phyloP scores from a whole-genome alignment of 192 early-diverging fungal species.

The Dimargaris cristalligena region DNA sequence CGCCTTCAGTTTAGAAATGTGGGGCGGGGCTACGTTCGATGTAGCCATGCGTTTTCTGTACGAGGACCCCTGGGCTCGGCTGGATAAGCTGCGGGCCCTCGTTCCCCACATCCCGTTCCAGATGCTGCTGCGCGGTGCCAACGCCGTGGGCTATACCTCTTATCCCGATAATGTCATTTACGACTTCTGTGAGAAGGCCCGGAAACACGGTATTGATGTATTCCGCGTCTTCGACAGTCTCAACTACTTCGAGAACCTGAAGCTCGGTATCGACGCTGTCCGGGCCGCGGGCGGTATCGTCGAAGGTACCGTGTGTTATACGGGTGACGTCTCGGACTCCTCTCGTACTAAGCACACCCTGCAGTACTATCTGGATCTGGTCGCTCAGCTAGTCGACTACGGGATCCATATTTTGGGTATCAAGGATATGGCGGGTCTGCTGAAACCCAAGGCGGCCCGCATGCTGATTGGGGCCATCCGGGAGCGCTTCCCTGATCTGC shows the following conservation, averaged over 20 bases:
- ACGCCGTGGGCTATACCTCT: constrained; percentile 92
- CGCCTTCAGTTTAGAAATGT: constrained; percentile 87
- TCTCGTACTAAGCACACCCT: constrained; percentile 69
- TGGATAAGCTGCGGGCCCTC: constrained; percentile 61
- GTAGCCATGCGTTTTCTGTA: constrained; percentile 91
- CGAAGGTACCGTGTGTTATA: constrained; percentile 84
- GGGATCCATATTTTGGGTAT: constrained; percentile 87
- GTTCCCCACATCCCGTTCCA: constrained; percentile 97
- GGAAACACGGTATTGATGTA: constrained; percentile 77
- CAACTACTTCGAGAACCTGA: constrained; percentile 93
- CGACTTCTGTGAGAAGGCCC: constrained; percentile 87
- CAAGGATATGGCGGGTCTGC: constrained; percentile 94
- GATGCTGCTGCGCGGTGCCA: constrained; percentile 96
- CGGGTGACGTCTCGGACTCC: constrained; percentile 83
- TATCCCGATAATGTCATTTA: constrained; percentile 97
- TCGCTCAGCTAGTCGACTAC: constrained; percentile 68
- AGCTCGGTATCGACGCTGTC: constrained; percentile 84
- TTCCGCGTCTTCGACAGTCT: constrained; percentile 97
- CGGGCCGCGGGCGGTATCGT: constrained; percentile 86
- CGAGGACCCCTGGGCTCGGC: constrained; percentile 94
- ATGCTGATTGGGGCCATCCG: constrained; percentile 79
- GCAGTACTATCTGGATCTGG: constrained; percentile 83
- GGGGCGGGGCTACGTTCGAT: constrained; percentile 98
- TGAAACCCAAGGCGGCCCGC: constrained; percentile 81
- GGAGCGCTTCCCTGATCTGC: constrained; percentile 66